These are phyloP conservation scores for Flaveria bidentis DNA, from an alignment of 129 eudicot species.

Conservation along the genomic window DNA sequence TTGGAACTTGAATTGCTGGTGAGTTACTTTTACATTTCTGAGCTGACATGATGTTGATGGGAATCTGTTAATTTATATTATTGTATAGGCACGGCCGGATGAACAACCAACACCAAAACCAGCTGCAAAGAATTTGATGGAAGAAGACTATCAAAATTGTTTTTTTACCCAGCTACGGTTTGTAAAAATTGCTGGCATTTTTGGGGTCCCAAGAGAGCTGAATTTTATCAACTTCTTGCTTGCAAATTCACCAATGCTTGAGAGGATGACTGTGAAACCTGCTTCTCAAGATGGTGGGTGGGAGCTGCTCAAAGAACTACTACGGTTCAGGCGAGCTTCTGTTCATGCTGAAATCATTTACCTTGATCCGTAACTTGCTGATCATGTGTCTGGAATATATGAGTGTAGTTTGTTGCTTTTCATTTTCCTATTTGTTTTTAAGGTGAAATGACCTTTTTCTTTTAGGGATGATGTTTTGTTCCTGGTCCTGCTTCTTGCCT, in stretches of 20 bases:
- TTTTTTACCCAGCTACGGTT: constrained; percentile 51
- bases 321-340: constrained; percentile 80
- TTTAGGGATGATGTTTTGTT: neutral
- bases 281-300: constrained; percentile 55
- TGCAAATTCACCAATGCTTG: constrained; percentile 71
- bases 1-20: constrained; percentile 84
- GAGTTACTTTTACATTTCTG: constrained; percentile 32
- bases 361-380: constrained; percentile 48
- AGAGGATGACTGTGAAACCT: constrained; percentile 82
- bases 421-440: neutral
- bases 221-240: constrained; percentile 75
- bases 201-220: constrained; percentile 58
- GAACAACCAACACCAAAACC: constrained; percentile 44
- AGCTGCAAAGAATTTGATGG: constrained; percentile 29
- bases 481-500: neutral
- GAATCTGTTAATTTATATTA: neutral
- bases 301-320: constrained; percentile 75
- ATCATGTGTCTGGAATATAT: neutral
- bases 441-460: neutral
- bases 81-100: constrained; percentile 73
- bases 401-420: constrained; percentile 10
- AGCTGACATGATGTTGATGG: neutral
- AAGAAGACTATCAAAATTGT: constrained; percentile 49
- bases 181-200: constrained; percentile 66
- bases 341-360: constrained; percentile 67